These are phyloP conservation scores for Spizellomyces sp. DNA, from an alignment of 192 early-diverging fungal species.

Conservation along the genomic window DNA sequence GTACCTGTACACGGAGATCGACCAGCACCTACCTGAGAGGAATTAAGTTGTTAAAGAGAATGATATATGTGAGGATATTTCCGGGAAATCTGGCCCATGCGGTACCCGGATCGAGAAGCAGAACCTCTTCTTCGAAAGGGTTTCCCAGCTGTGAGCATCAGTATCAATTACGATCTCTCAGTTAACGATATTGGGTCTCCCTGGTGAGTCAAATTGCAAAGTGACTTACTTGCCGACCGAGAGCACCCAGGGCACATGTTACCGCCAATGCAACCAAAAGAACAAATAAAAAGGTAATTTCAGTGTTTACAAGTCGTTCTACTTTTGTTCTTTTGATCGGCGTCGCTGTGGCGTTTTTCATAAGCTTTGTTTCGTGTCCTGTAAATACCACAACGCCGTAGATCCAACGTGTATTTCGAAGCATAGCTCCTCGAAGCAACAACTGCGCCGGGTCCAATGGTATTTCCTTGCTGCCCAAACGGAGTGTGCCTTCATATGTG, in stretches of 20 bases:
- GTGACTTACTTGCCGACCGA: conserved; percentile 41
- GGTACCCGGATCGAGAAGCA: conserved; percentile 28
- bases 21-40: conserved; percentile 73
- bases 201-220: background rate
- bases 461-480: conserved; percentile 68
- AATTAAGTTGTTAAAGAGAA: conserved; percentile 99
- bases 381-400: conserved; percentile 95
- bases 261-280: conserved; percentile 85
- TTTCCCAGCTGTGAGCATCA: conserved; percentile 29
- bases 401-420: conserved; percentile 93
- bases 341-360: conserved; percentile 91
- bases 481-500: conserved; percentile 84
- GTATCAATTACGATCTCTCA: conserved; percentile 13
- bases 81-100: conserved; percentile 66
- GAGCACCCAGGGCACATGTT: conserved; percentile 82
- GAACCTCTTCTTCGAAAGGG: conserved; percentile 48
- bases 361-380: conserved; percentile 96
- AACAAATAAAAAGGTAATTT: conserved; percentile 91
- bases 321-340: conserved; percentile 93
- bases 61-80: conserved; percentile 95
- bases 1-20: background rate
- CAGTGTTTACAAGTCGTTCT: conserved; percentile 85
- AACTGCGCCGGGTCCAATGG: conserved; percentile 90
- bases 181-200: conserved; percentile 20
- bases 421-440: conserved; percentile 89